A percentile compares a stretch with the other conserved stretches of the same genome.
Conservation (phyloP, 768 basidiomycete genomes). For the Mycena leptocephala region DNA sequence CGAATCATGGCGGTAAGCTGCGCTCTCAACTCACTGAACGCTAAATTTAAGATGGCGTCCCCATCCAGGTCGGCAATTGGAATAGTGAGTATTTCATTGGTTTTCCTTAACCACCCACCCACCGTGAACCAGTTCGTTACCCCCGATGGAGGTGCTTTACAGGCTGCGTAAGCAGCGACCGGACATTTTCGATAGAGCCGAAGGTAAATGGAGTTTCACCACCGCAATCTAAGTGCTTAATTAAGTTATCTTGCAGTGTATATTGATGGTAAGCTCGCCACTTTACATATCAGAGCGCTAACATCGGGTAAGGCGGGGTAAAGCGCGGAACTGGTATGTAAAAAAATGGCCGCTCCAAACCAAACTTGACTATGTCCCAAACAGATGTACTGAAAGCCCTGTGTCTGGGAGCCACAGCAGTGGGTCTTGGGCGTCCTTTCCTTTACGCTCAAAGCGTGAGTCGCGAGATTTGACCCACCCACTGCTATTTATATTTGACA, state of each 20-base stretch:
- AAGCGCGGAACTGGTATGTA: conserved; percentile 81
- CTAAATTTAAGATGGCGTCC: neutral
- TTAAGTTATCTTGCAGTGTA: conserved; percentile 69
- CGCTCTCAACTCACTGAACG: neutral
- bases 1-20: conserved; percentile 89
- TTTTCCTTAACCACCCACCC: conserved; percentile 37
- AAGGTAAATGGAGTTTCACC: conserved; percentile 62
- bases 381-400: conserved; percentile 91
- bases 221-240: conserved; percentile 2
- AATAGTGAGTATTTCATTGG: conserved; percentile 68
- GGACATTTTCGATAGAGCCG: conserved; percentile 79
- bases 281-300: neutral
- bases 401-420: conserved; percentile 90
- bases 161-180: conserved; percentile 81
- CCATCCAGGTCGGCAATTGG: conserved; percentile 79
- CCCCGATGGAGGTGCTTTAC: conserved; percentile 86
- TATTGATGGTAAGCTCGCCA: conserved; percentile 75
- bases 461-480: neutral
- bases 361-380: neutral
- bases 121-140: conserved; percentile 70
- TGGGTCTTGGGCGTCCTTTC: conserved; percentile 90
- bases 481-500: conserved; percentile 42
- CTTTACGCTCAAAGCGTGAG: conserved; percentile 89
- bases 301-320: conserved; percentile 63
- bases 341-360: neutral